Conservation (phyloP, 163 green algal genomes). For the Volvox carteri region DNA sequence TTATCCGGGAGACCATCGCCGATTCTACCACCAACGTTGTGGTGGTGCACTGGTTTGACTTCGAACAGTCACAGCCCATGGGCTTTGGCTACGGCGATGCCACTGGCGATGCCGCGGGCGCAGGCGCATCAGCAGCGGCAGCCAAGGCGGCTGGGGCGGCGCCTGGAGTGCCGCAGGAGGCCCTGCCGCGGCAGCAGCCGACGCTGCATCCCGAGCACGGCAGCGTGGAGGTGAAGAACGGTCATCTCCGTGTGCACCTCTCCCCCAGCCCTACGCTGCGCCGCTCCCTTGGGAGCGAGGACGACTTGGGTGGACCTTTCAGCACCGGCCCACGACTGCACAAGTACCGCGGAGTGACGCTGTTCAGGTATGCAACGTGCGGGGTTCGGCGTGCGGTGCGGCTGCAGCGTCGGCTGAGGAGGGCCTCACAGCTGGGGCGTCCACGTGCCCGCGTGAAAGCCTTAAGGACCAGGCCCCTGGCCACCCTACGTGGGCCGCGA, state of each 20-base stretch:
- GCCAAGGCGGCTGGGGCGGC: not conserved
- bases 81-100: not conserved
- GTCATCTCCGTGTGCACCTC: slow-evolving; percentile 45
- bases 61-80: slow-evolving; percentile 8
- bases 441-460: not conserved
- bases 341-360: slow-evolving; percentile 49
- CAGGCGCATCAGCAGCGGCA: not conserved
- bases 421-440: not conserved
- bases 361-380: slow-evolving; percentile 41
- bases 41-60: slow-evolving; percentile 49
- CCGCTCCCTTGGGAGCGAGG: slow-evolving; percentile 33
- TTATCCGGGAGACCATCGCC: slow-evolving; percentile 48
- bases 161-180: not conserved
- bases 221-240: slow-evolving; percentile 52
- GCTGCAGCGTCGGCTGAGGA: not conserved
- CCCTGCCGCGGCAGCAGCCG: slow-evolving; percentile 39
- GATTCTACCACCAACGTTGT: slow-evolving; percentile 57
- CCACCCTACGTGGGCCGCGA: too few species aligned
- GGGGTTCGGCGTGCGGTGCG: not conserved
- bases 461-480: too few species aligned
- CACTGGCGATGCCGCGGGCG: not conserved
- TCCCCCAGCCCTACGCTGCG: not conserved
- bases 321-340: slow-evolving; percentile 10
- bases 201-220: slow-evolving; percentile 38
- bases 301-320: not conserved